Percentiles rank a stretch among this genome's conserved stretches.
These are phyloP conservation scores for Malus orientalis DNA, from an alignment of 306 rosid species.

Conservation along the genomic window DNA sequence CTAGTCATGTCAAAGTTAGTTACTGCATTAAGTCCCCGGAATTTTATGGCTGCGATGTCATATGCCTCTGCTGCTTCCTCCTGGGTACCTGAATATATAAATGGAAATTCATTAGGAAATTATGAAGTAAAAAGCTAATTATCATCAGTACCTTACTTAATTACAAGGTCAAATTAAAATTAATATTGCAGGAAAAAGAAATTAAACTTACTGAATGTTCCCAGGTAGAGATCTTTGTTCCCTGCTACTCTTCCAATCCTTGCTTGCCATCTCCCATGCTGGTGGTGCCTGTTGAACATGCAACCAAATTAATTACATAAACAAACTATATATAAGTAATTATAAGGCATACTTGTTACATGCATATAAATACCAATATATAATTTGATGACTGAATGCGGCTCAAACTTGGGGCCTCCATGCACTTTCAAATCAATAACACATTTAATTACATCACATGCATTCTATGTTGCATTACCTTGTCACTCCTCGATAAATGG, in stretches of 20 bases:
- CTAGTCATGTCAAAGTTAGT: slow-evolving; percentile 95
- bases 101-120: too few species aligned
- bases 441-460: neutral
- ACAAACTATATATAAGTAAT: neutral
- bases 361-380: neutral
- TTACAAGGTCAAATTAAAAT: neutral
- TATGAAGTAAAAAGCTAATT: too few species aligned
- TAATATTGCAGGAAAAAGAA: neutral
- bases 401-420: neutral
- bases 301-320: neutral
- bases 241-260: slow-evolving; percentile 96
- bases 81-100: slow-evolving; percentile 50
- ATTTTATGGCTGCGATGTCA: slow-evolving; percentile 88
- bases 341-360: neutral
- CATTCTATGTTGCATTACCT: slow-evolving; percentile 36
- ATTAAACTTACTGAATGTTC: slow-evolving; percentile 71
- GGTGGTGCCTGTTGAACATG: slow-evolving; percentile 62
- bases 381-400: neutral
- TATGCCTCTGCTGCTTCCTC: slow-evolving; percentile 98
- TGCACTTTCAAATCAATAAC: neutral
- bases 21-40: slow-evolving; percentile 81
- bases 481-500: slow-evolving; percentile 91
- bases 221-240: slow-evolving; percentile 83
- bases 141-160: neutral
- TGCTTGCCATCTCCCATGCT: slow-evolving; percentile 97